Evolutionary conservation across 2,329 filamentous ascomycete genomes (phyloP).

Genomic region (Cercospora nicotianae): DNA sequence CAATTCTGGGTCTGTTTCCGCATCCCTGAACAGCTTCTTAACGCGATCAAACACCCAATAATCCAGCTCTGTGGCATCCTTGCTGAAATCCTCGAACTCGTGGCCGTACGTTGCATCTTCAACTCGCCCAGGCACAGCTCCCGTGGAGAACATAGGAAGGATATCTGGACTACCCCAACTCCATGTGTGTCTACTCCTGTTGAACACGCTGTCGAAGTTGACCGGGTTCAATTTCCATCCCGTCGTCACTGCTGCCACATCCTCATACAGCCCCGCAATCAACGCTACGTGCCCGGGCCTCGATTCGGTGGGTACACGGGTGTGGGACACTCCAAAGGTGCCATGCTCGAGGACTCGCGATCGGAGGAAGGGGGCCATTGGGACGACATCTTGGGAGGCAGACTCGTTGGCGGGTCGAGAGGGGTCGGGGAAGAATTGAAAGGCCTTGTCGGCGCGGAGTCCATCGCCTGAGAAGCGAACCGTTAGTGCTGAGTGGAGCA

Average conservation of each 20-base stretch:
- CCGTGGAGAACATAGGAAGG: conserved; percentile 91
- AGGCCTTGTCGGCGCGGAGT: conserved; percentile 94
- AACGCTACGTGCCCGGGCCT: conserved; percentile 94
- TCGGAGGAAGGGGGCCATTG: conserved; percentile 86
- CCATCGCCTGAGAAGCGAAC: conserved; percentile 65
- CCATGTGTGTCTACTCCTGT: conserved; percentile 94
- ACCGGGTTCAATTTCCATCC: conserved; percentile 99
- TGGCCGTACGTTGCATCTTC: conserved; percentile 82
- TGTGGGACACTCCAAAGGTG: conserved; percentile 97
- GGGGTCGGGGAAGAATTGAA: conserved; percentile 88
- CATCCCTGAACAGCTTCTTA: conserved; percentile 78
- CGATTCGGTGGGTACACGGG: conserved; percentile 93
- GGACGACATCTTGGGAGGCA: conserved; percentile 67
- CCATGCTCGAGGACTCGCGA: conserved; percentile 84
- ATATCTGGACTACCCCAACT: conserved; percentile 99
- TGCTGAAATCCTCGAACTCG: conserved; percentile 87
- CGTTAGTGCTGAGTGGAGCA: conserved; percentile 3
- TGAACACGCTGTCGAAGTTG: conserved; percentile 98
- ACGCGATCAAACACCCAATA: conserved; percentile 96
- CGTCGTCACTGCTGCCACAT: conserved; percentile 94
- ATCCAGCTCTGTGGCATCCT: conserved; percentile 77
- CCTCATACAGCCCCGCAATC: conserved; percentile 94
- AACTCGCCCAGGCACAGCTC: conserved; percentile 82
- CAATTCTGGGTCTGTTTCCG: conserved; percentile 73
- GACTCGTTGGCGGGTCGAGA: conserved; percentile 59